Evolutionary conservation across 306 rosid genomes (phyloP).

Genomic region (Trifolium dubium): DNA sequence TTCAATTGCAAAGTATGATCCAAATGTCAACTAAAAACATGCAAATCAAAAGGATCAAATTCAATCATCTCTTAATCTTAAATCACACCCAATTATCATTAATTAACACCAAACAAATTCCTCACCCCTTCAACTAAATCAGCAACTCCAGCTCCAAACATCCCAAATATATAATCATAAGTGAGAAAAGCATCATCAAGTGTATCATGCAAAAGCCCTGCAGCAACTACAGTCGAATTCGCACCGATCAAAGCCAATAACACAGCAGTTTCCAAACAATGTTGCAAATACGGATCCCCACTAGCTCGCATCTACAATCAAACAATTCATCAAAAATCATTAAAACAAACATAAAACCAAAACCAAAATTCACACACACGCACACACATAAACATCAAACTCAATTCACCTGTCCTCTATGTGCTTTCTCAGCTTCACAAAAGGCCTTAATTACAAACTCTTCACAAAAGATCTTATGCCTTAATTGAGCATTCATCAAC

Average conservation of each 20-base stretch:
- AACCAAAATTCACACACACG: conserved; percentile 21
- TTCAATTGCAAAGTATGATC: not conserved
- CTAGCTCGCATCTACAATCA: conserved; percentile 79
- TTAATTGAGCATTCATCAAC: conserved; percentile 76
- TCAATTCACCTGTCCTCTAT: conserved; percentile 82
- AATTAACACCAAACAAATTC: conserved; percentile 30
- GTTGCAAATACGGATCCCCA: conserved; percentile 94
- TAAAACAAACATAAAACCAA: conserved; percentile 18
- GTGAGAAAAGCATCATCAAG: conserved; percentile 84
- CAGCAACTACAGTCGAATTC: conserved; percentile 89
- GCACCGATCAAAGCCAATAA: conserved; percentile 91
- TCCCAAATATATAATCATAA: conserved; percentile 66
- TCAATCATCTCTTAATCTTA: conserved; percentile 6
- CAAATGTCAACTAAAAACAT: conserved; percentile 28
- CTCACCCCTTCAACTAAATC: conserved; percentile 95
- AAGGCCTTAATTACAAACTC: conserved; percentile 90
- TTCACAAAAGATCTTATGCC: conserved; percentile 81
- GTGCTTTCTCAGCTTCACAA: conserved; percentile 93
- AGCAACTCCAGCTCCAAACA: conserved; percentile 82
- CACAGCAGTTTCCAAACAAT: conserved; percentile 95
- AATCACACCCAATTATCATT: conserved; percentile 20
- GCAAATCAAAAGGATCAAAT: conserved; percentile 23
- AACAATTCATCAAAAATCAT: conserved; percentile 34
- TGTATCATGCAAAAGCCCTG: conserved; percentile 96
- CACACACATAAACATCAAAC: not conserved